phyloP scores from a whole-genome alignment of 768 basidiomycete species.

The Coprinellus aureogranulatus region DNA sequence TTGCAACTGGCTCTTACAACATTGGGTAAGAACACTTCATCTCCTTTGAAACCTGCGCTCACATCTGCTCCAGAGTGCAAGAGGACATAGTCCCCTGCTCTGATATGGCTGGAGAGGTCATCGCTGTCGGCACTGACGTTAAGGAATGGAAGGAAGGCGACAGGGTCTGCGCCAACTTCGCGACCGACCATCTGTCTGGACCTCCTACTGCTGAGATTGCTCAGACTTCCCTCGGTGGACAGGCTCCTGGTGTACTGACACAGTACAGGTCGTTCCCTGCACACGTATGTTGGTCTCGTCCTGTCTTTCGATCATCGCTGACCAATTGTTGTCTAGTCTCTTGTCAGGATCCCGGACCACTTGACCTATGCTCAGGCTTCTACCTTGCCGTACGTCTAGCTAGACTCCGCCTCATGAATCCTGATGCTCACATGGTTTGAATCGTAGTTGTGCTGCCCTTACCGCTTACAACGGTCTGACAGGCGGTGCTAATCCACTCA shows the following conservation, averaged over 20 bases:
- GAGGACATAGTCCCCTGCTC: constrained; percentile 38
- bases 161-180: constrained; percentile 55
- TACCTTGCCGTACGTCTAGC: constrained; percentile 49
- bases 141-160: constrained; percentile 54
- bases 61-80: not conserved
- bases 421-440: not conserved
- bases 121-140: constrained; percentile 43
- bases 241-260: constrained; percentile 50
- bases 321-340: constrained; percentile 27
- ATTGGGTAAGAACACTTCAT: constrained; percentile 20
- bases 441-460: constrained; percentile 50
- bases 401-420: not conserved
- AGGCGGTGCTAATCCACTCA: constrained; percentile 42
- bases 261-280: constrained; percentile 49
- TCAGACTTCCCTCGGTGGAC: constrained; percentile 42
- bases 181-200: constrained; percentile 45
- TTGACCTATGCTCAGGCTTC: constrained; percentile 64
- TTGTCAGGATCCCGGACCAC: constrained; percentile 54
- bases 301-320: not conserved
- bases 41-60: no score
- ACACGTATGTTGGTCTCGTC: not conserved
- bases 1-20: constrained; percentile 40
- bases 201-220: constrained; percentile 34
- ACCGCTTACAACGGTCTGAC: constrained; percentile 63
- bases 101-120: constrained; percentile 58